A percentile compares a stretch with the other conserved stretches of the same genome.
These are phyloP conservation scores for Panicum virgatum DNA, from an alignment of 202 grass and related monocot species.

Conservation along the genomic window DNA sequence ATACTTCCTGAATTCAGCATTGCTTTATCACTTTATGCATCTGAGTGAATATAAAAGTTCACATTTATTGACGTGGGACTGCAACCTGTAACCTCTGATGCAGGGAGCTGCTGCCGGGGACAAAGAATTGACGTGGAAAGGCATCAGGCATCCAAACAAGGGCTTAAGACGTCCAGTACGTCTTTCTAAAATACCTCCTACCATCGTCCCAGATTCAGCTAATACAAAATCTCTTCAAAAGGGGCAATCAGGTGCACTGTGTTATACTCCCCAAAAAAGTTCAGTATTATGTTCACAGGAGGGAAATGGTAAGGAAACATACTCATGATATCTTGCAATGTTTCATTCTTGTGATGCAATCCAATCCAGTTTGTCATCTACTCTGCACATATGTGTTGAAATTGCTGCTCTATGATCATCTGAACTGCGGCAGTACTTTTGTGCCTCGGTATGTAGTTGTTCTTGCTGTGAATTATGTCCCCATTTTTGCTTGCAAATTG, in stretches of 20 bases:
- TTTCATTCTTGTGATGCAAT: too few relatives aligned
- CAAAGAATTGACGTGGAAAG: conserved; percentile 38
- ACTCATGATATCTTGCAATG: too few relatives aligned
- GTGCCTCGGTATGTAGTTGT: too few relatives aligned
- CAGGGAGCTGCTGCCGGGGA: conserved; percentile 40
- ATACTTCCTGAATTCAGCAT: conserved; percentile 22
- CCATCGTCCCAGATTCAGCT: conserved; percentile 29
- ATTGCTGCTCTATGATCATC: too few relatives aligned
- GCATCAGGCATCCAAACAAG: conserved; percentile 35
- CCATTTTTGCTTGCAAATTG: too few relatives aligned
- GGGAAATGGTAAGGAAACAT: background rate
- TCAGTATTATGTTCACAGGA: conserved; percentile 43
- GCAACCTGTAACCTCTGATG: background rate
- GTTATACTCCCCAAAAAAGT: too few relatives aligned
- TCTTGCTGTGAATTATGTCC: too few relatives aligned
- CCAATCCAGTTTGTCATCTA: too few relatives aligned
- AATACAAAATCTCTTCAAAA: conserved; percentile 30
- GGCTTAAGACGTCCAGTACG: conserved; percentile 26
- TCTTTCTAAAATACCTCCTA: conserved; percentile 21
- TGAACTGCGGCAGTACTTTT: too few relatives aligned
- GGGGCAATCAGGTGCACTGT: conserved; percentile 27
- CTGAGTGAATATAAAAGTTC: conserved; percentile 9
- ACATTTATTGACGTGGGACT: background rate
- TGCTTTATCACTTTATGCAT: background rate
- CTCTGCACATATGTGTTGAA: too few relatives aligned